Evolutionary conservation across 768 basidiomycete genomes (phyloP), one percentile per base, ranked within the genome.

Genomic region (Pleurotus sapidus): DNA sequence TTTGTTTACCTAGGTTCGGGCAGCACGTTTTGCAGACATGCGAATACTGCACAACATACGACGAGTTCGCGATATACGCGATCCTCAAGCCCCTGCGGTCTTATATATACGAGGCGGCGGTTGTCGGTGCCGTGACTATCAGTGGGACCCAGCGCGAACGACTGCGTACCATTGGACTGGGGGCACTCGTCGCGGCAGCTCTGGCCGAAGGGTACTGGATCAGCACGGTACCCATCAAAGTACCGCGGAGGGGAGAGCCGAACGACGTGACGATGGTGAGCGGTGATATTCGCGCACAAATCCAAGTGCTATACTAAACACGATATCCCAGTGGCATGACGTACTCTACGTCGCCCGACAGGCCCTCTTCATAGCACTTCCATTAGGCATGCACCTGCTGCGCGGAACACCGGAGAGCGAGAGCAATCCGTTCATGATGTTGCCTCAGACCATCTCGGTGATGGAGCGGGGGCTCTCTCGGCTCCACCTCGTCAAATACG

Each of bases 11-110:
- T 60, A 89, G 89, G 57, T 88, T 89, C 59, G 89, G 89, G 20
- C 89, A 91, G 68, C 68, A 77, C 24, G 80, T 82, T 4, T 68
- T 91, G 14, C 74, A 83, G 46, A 78, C 76, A 6, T 91, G 89
- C 69, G 76, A 76, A n/a, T 83, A 86, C 65, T 91, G 89, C 68
- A 77, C 75, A 18, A 80, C 84, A 12, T 75, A 75, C 50, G 67
- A 78, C 24, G 88, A 91, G 57, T 90, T 81, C 65, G 77, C 77
- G 7, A 67, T 88, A 11, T 86, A 80, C 65, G 77, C 81, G 5
- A 65, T 88, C 23, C 82, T 87, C 1, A 70, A 73, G 5, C 74
- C 81, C 17, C 66, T 86, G 18, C 72, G 87, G 8, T 77, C 82
- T 37, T 91, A 90, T 62, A 69, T 89, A 57, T 78, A 79, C 18